Base-by-base conservation (phyloP, 2,329 filamentous ascomycete genomes). In the Monilinia laxa region DNA sequence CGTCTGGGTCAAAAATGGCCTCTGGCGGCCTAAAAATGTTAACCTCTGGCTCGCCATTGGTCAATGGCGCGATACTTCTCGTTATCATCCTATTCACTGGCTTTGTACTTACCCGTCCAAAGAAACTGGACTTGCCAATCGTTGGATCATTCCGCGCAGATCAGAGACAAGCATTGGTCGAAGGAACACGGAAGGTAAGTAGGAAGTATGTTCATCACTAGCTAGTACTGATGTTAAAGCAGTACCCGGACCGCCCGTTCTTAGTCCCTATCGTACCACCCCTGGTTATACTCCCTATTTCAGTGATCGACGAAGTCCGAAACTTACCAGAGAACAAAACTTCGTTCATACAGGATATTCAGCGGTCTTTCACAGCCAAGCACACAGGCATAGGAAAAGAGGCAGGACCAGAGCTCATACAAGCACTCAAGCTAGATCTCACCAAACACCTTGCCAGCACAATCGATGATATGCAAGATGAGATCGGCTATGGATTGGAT, bases 271-370 rank as follows among this genome's bases (percentile, higher is more conserved):
- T 28, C 49, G 49, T 52, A 52, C 49, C 70, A 47, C 68, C 71
- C 14, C 42, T 69, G 10, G 71, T 75, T 14, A 67, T 75, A 28
- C 69, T 75, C n/a, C 73, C 72, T 20, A 65, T 67, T 38, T 68
- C 66, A 23, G 56, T 67, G 25, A 64, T 72, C 25, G 64, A 73
- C 18, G 73, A 74, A 62, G 62, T 73, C 38, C 64, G 70, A 49
- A 69, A 69, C 49, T 66, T 74, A 7, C 71, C 72, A 7, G 71
- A 75, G 42, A 67, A 69, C 51, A 67, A 69, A 54, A 64, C 67
- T 5, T 73, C 71, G 12, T 74, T 75, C 66, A 66, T 55, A 49
- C 47, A 71, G 52, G 64, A 70, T 23, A 53, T 72, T 14, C 56
- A 51, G 20, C 45, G 58, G 51, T 35, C 45, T 16, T 72, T 74